A percentile compares a stretch with the other conserved stretches of the same genome.
phyloP scores from a whole-genome alignment of 1,284 basidiomycete species.

The Leccinum pachyderme region DNA sequence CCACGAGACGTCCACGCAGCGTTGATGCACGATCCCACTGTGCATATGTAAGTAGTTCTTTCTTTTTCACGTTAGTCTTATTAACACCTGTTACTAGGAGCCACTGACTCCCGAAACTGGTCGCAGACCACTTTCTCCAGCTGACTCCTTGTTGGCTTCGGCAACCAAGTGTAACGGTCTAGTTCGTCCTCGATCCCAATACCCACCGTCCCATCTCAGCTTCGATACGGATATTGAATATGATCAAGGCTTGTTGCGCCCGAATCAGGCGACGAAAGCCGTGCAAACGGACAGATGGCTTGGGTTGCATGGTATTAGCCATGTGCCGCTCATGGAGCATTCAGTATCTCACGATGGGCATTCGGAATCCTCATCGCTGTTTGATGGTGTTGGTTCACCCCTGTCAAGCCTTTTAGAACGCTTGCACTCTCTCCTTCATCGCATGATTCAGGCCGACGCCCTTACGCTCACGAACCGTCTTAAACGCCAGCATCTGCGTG shows the following conservation, averaged over 20 bases:
- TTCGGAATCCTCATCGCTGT: slow-evolving; percentile 68
- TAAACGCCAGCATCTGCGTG: slow-evolving; percentile 87
- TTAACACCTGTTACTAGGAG: slow-evolving; percentile 39
- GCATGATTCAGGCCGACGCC: slow-evolving; percentile 82
- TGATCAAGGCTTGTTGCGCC: slow-evolving; percentile 33
- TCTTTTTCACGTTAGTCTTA: not conserved
- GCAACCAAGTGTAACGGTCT: slow-evolving; percentile 44
- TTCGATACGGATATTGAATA: slow-evolving; percentile 49
- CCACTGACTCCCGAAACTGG: slow-evolving; percentile 61
- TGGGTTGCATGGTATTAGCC: slow-evolving; percentile 34
- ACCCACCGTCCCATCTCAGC: slow-evolving; percentile 40
- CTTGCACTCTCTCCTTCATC: slow-evolving; percentile 61
- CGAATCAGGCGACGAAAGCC: slow-evolving; percentile 54
- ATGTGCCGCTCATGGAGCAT: slow-evolving; percentile 38
- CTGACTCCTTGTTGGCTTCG: slow-evolving; percentile 45
- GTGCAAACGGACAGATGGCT: slow-evolving; percentile 69
- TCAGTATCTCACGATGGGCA: slow-evolving; percentile 51
- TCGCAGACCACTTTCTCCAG: slow-evolving; percentile 55
- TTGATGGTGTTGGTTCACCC: slow-evolving; percentile 50
- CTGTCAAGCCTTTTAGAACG: slow-evolving; percentile 72
- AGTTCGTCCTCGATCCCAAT: slow-evolving; percentile 38
- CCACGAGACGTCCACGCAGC: slow-evolving; percentile 33
- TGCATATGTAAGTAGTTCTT: slow-evolving; percentile 40
- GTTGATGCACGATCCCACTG: slow-evolving; percentile 34
- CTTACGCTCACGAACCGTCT: slow-evolving; percentile 86